Evolutionary conservation across 257 asterid species (phyloP), one percentile per base, ranked within the genome.

Genomic region (Eustoma russellianum): DNA sequence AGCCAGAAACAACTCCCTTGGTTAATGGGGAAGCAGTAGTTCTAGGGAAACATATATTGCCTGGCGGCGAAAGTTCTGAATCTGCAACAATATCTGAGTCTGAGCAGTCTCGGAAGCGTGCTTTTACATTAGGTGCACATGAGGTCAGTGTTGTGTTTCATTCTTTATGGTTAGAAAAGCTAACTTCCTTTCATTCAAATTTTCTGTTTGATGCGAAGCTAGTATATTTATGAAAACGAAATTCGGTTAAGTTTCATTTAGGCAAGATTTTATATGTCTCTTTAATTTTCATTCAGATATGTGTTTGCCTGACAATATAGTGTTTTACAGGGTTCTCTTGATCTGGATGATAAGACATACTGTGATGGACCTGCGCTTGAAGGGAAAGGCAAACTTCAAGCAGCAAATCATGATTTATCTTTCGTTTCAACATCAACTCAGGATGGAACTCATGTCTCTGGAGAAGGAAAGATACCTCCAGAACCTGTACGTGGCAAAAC

Each of bases 51-150:
- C 70, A 51, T 60, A 51, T 59, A 62, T 55, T 49, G 46, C 47
- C 71, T 24, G 56, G n/a, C 17, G 35, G 7, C 33, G 70, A 53
- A 50, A 51, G 56, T 53, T 59, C 76, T 9, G 71, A 66, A 48
- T 48, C 61, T 45, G 61, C 38, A 62, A 62, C 66, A 5, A 66
- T 70, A 59, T 72, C 66, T 56, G 63, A 66, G 46, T 51, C 72
- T 61, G 77, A 79, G 64, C 77, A 73, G 47, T 73, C 88, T 56
- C 80, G 66, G 49, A 77, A 74, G 81, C 78, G 70, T 46, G 80
- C 80, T 58, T 82, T 84, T 68, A 74, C 74, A 79, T 87, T 84
- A 83, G 80, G 77, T 59, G 85, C 83, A 7, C 75, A 67, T 59
- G 98, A 88, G 95, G 97, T 85, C 65, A 6, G 63, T 50, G 63